Conservation (phyloP, 2,329 filamentous ascomycete genomes). For the Pyrenochaeta sp. region DNA sequence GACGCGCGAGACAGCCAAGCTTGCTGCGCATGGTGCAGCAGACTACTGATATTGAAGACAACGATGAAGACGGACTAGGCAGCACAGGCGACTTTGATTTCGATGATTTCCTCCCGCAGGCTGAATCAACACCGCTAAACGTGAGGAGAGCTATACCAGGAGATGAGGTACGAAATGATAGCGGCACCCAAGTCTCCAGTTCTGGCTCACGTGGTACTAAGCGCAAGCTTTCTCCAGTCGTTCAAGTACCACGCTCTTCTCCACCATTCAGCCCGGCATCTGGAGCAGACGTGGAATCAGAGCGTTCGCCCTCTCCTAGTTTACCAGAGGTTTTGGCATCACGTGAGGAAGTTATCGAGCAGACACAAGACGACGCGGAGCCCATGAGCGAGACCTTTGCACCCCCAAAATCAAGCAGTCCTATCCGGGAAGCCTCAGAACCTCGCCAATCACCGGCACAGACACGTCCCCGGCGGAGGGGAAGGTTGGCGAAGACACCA, state of each 20-base stretch:
- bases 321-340: conserved; percentile 44
- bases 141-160: conserved; percentile 44
- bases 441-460: conserved; percentile 21
- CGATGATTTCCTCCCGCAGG: conserved; percentile 66
- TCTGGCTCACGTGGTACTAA: conserved; percentile 49
- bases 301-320: conserved; percentile 45
- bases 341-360: conserved; percentile 26
- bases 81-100: conserved; percentile 46
- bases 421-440: conserved; percentile 28
- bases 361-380: conserved; percentile 36
- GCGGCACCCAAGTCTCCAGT: conserved; percentile 40
- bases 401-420: conserved; percentile 55
- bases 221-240: conserved; percentile 46
- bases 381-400: conserved; percentile 53
- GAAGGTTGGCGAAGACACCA: conserved; percentile 22
- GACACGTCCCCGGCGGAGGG: conserved; percentile 25
- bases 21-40: conserved; percentile 60
- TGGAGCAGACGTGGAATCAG: conserved; percentile 38
- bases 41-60: conserved; percentile 56
- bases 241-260: conserved; percentile 52
- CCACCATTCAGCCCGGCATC: conserved; percentile 44
- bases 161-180: conserved; percentile 33
- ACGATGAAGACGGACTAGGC: conserved; percentile 56
- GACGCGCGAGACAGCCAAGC: conserved; percentile 58
- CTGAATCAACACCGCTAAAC: conserved; percentile 73